These are phyloP conservation scores for Hippophae rhamnoides DNA, from an alignment of 306 rosid species.

Conservation along the genomic window DNA sequence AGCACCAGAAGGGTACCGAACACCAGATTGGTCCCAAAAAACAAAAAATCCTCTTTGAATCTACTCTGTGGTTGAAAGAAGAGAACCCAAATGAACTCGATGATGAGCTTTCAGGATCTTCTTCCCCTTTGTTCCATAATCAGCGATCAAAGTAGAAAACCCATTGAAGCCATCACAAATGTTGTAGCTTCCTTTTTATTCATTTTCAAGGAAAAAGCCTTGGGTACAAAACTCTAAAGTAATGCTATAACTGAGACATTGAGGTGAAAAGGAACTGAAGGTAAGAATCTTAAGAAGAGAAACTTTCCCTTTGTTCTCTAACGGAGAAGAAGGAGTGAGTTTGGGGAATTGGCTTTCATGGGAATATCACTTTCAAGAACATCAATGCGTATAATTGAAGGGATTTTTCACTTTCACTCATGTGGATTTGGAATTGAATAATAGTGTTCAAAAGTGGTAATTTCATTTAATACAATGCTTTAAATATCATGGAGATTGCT, in stretches of 20 bases:
- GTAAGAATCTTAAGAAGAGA: no score
- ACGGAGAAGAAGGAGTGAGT: no score
- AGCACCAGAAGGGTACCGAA: not conserved
- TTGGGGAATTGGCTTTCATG: no score
- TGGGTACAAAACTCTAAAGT: not conserved
- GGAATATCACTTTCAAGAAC: no score
- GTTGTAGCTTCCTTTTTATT: not conserved
- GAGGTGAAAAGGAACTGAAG: not conserved
- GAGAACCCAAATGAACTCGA: conserved; percentile 11
- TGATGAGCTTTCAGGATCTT: conserved; percentile 6
- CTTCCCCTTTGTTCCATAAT: not conserved
- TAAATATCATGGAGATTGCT: conserved; percentile 27
- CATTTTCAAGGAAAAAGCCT: conserved; percentile 4
- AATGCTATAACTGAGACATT: not conserved
- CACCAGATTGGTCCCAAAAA: conserved; percentile 3
- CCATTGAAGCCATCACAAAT: not conserved
- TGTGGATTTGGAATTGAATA: conserved; percentile 2
- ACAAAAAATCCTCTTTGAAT: not conserved
- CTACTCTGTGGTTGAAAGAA: conserved; percentile 1
- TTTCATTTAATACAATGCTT: not conserved
- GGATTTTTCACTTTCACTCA: not conserved
- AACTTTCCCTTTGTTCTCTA: no score
- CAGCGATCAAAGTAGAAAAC: conserved; percentile 22
- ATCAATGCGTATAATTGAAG: no score
- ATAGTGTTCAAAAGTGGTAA: conserved; percentile 9